Evolutionary conservation across 192 early-diverging fungal species (phyloP).

Genomic region (Umbelopsis vinacea): DNA sequence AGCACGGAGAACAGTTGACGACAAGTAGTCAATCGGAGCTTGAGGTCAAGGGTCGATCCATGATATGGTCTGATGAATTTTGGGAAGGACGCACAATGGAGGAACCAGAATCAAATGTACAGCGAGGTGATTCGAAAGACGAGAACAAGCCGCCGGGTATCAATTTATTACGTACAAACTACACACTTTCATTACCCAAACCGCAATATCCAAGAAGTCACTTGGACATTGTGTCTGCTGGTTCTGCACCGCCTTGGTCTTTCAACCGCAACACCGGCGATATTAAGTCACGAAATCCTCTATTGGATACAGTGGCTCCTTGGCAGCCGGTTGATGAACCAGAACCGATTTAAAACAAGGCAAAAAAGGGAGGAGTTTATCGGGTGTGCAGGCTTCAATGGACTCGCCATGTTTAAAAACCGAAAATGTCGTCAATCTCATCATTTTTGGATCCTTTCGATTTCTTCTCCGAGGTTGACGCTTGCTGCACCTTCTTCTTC

Average conservation of each 20-base stretch:
- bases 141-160: not conserved
- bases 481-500: not conserved
- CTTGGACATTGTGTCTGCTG: not conserved
- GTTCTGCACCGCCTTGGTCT: not conserved
- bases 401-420: not conserved
- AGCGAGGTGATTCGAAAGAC: not conserved
- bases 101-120: not conserved
- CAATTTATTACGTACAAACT: not conserved
- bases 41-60: not conserved
- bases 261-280: not conserved
- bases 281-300: not conserved
- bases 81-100: not conserved
- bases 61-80: conserved; percentile 1
- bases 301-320: not conserved
- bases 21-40: not conserved
- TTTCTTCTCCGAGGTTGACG: not conserved
- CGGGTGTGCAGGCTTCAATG: too few species aligned
- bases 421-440: conserved; percentile 19
- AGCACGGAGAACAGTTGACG: too few species aligned
- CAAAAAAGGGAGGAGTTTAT: too few species aligned
- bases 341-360: not conserved
- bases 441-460: not conserved
- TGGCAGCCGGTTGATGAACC: conserved; percentile 2
- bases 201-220: not conserved
- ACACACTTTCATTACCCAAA: not conserved